Evolutionary conservation across 495 filamentous ascomycete species (phyloP), one percentile per base, ranked within the genome.

Genomic region (Neurospora sp.): DNA sequence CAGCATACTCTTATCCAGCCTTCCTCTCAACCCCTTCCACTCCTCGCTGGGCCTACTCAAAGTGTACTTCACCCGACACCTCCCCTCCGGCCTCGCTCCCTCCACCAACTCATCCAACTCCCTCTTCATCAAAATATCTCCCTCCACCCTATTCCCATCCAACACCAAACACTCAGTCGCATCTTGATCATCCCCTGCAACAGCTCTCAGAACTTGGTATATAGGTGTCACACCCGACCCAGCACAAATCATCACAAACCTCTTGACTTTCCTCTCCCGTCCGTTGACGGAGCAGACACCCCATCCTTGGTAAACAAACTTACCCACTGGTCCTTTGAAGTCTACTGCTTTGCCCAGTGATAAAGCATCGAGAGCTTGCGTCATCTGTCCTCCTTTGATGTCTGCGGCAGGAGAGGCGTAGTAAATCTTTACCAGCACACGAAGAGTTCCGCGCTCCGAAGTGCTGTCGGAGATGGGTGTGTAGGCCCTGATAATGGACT

Each of bases 151-250:
- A 77, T 98, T 98, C 0, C 94, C 93, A 77, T 97, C 86, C 1
- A 98, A 83, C 0, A 98, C 87, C 11, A 91, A 78, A 77, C 94
- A 96, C 27, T 70, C 72, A 1, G 86, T 84, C 70, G 73, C 61
- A 40, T 84, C 84, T 40, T 74, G 76, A 4, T 73, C 71, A 75
- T 92, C 86, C 38, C 71, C 42, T 35, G 83, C 88, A 2, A 96
- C 88, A 5, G 93, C 93, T 39, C 93, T 84, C 42, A 98, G 84
- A 1, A 98, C 93, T 74, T 97, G 92, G 83, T 91, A 97, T 71
- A 98, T 92, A 1, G 95, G 95, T 48, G 95, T 98, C 76, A 98
- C 93, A 3, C 95, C 95, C 3, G 88, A 92, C 42, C 95, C 95
- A 39, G 87, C 95, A 74, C 92, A 96, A 69, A 98, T 91, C 95